Percentiles rank a stretch among this genome's conserved stretches.
phyloP scores from a whole-genome alignment of 164 flowering plant genomes.

The Nelumbo lutea region DNA sequence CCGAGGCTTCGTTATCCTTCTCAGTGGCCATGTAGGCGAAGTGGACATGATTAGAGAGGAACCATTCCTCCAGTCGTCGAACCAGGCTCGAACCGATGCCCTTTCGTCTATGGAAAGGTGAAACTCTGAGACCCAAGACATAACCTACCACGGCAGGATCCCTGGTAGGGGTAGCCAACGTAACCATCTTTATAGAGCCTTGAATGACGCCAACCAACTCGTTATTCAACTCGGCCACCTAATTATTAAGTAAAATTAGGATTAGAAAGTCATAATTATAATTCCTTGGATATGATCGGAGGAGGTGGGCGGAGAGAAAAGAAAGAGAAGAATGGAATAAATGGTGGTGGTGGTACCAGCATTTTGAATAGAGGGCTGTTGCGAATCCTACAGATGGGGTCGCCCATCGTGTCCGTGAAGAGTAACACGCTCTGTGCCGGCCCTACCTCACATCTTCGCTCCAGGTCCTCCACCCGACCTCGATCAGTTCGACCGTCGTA shows the following conservation, averaged over 20 bases:
- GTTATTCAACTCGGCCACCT: constrained; percentile 60
- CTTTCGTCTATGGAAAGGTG: constrained; percentile 39
- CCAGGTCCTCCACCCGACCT: constrained; percentile 47
- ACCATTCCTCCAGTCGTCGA: constrained; percentile 50
- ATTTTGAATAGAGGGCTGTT: constrained; percentile 40
- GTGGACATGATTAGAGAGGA: constrained; percentile 39
- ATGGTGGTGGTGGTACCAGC: constrained; percentile 37
- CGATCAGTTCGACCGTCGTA: constrained; percentile 36
- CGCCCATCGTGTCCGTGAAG: constrained; percentile 62
- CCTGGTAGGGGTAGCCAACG: constrained; percentile 12
- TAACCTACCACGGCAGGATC: constrained; percentile 53
- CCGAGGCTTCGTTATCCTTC: constrained; percentile 58
- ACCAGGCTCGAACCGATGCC: constrained; percentile 57
- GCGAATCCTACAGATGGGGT: constrained; percentile 70
- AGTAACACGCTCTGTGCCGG: constrained; percentile 34
- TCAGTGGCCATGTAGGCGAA: constrained; percentile 76
- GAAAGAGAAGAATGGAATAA: not conserved
- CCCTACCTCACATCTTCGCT: constrained; percentile 59
- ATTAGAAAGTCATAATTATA: not conserved
- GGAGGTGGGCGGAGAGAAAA: not conserved
- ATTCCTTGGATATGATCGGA: not conserved
- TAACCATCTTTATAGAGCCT: constrained; percentile 52
- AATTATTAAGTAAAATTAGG: not conserved
- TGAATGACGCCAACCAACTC: constrained; percentile 62
- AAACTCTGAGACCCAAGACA: constrained; percentile 59